Evolutionary conservation across 2,329 filamentous ascomycete species (phyloP), one percentile per base, ranked within the genome.

Genomic region (Cytospora paraplurivora): DNA sequence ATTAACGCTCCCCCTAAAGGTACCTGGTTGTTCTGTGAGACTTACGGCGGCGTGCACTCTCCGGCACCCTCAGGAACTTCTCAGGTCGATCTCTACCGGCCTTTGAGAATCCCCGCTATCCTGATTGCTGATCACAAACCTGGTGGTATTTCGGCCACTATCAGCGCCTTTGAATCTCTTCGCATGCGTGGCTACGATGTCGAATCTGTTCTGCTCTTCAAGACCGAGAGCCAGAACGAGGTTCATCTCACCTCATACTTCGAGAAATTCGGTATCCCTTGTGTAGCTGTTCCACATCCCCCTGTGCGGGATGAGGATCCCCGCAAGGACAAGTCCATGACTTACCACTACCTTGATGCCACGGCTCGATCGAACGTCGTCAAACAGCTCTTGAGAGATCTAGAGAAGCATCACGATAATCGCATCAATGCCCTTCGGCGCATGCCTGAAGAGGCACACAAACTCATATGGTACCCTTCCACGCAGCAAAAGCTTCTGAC

Each of bases 401-500:
- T 66, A 6, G 35, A 57, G 7, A 19, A 17, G 7, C 47, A 47
- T 13, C 63, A 66, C 47, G 69, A 76, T 1, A 67, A 77, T 3
- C 84, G 90, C 3, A 79, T 92, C 13, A 71, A 78, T 1, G 77
- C 82, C 0, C 75, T 95, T 0, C 82, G 87, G 38, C 79, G 77
- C 1, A 87, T 94, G 84, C 77, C 86, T 0, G 71, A 76, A 1
- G 79, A 82, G 49, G 91, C 92, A 0, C 79, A 86, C 62, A 72
- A 82, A 11, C 79, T 79, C 2, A 92, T 96, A 44, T 96, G 92
- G 92, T 94, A 94, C 69, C 92, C 92, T 0, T 96, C 96, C 70
- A 93, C 91, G 0, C 92, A 96, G 69, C 92, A 96, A 66, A 85
- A 85, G 49, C 80, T 83, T 56, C 78, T 91, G 68, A 78, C 79